phyloP scores from a whole-genome alignment of 129 eudicot species.

The Sambucus nigra region DNA sequence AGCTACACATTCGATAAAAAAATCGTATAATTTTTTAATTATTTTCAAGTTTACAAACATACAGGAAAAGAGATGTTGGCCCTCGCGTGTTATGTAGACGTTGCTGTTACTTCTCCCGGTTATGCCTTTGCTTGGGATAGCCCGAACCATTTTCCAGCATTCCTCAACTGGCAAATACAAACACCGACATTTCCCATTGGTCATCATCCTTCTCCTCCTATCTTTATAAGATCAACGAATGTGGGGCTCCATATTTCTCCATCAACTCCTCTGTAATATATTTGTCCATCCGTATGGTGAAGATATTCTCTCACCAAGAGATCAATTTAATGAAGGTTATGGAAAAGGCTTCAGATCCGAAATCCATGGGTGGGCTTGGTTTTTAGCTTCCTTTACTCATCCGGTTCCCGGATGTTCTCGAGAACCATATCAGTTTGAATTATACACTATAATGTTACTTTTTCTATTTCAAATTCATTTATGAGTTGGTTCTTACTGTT shows the following conservation, averaged over 20 bases:
- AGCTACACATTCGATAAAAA: conserved; percentile 26
- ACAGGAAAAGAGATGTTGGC: conserved; percentile 78
- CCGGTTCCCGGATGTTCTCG: conserved; percentile 83
- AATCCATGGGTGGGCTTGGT: conserved; percentile 59
- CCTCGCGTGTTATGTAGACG: conserved; percentile 55
- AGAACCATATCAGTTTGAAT: too few species aligned
- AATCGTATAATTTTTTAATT: conserved; percentile 36
- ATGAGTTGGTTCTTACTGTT: too few species aligned
- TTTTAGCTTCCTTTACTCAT: conserved; percentile 63
- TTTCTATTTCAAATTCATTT: too few species aligned
- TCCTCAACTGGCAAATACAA: conserved; percentile 26
- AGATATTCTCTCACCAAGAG: conserved; percentile 60
- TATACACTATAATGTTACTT: too few species aligned
- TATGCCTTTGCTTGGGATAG: conserved; percentile 38
- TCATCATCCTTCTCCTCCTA: conserved; percentile 41
- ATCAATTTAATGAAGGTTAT: conserved; percentile 85
- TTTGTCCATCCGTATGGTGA: conserved; percentile 64
- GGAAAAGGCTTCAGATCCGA: conserved; percentile 65
- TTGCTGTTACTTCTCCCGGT: conserved; percentile 53
- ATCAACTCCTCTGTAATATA: conserved; percentile 60
- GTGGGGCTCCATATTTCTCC: conserved; percentile 89
- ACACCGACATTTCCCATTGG: conserved; percentile 34
- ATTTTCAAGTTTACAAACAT: conserved; percentile 27
- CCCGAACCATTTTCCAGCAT: conserved; percentile 48
- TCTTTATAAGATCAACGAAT: conserved; percentile 55